phyloP scores from a whole-genome alignment of 148 eudicot species.

The Camellia lanceoleosa region DNA sequence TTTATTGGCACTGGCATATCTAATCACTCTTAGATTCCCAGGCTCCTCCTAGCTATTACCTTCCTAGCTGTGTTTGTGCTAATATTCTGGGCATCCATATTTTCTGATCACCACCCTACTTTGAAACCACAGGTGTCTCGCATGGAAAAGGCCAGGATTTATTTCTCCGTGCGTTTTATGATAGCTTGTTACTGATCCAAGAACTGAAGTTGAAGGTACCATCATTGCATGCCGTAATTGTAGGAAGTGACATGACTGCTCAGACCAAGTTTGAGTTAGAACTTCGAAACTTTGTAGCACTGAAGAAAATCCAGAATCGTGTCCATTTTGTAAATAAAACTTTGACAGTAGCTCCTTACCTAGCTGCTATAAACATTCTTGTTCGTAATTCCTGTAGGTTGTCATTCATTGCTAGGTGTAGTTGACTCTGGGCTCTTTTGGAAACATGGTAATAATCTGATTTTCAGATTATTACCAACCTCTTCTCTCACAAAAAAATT shows the following conservation, averaged over 20 bases:
- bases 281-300: constrained; percentile 62
- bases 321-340: constrained; percentile 96
- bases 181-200: constrained; percentile 70
- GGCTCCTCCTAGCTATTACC: too few relatives aligned
- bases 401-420: too few relatives aligned
- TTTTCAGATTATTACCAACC: too few relatives aligned
- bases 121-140: constrained; percentile 88
- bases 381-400: too few relatives aligned
- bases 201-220: constrained; percentile 82
- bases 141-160: constrained; percentile 97
- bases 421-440: too few relatives aligned
- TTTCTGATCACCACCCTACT: neutral
- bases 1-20: neutral
- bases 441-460: too few relatives aligned
- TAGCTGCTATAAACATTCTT: constrained; percentile 87
- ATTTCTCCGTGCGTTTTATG: constrained; percentile 78
- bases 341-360: constrained; percentile 81
- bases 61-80: neutral
- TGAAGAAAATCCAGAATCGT: constrained; percentile 65
- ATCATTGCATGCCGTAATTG: constrained; percentile 79
- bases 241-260: constrained; percentile 90
- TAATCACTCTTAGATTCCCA: neutral
- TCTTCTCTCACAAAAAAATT: too few relatives aligned
- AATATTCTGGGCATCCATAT: neutral
- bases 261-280: constrained; percentile 94